Evolutionary conservation across 2,329 filamentous ascomycete genomes (phyloP).

Genomic region (Ophiostoma quercus): DNA sequence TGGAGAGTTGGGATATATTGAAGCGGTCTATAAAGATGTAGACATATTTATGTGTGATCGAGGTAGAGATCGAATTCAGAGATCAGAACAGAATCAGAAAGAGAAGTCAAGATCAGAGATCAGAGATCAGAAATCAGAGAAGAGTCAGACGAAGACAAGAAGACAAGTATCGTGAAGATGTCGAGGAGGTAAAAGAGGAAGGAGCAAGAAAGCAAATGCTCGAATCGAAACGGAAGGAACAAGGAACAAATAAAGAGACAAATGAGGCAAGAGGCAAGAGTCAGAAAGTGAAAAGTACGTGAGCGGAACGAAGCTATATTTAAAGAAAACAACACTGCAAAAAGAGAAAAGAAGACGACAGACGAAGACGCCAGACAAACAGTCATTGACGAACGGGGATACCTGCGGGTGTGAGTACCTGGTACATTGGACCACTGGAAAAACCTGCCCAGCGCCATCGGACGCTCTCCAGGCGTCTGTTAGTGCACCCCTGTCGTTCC

Average conservation of each 20-base stretch:
- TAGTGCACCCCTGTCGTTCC: neutral
- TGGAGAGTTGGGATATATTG: slow-evolving; percentile 4
- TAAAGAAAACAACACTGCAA: neutral
- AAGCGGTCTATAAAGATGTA: slow-evolving; percentile 11
- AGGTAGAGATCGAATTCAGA: neutral
- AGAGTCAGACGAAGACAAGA: neutral
- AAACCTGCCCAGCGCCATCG: slow-evolving; percentile 11
- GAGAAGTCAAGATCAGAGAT: neutral
- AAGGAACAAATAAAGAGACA: too few species aligned
- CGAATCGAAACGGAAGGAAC: too few species aligned
- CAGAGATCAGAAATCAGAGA: neutral
- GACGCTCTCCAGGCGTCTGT: neutral
- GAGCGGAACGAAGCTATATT: slow-evolving; percentile 4
- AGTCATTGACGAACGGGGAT: slow-evolving; percentile 8
- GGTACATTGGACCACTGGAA: neutral
- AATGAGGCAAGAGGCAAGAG: neutral
- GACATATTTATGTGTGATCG: slow-evolving; percentile 4
- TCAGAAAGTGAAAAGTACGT: neutral
- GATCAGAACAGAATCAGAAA: too few species aligned
- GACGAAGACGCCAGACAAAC: neutral
- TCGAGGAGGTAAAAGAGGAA: neutral
- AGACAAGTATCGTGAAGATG: slow-evolving; percentile 4
- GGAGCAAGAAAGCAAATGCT: neutral
- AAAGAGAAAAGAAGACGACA: neutral
- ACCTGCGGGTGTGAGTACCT: neutral